A percentile compares a stretch with the other conserved stretches of the same genome.
These are phyloP conservation scores for Exophiala spinifera DNA, from an alignment of 2,329 filamentous ascomycete species.

Conservation along the genomic window DNA sequence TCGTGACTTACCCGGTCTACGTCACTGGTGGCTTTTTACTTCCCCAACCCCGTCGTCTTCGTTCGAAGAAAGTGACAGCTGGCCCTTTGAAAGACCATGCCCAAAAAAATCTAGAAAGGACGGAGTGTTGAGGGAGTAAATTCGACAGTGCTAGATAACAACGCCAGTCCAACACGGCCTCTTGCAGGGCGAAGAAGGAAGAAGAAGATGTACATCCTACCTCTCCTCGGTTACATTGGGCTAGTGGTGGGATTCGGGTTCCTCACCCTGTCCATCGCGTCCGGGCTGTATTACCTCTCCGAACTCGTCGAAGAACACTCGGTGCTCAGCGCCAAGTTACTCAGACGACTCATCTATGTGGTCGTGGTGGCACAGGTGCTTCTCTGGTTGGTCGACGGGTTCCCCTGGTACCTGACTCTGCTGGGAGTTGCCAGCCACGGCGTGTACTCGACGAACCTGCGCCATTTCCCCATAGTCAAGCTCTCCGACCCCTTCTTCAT, in stretches of 20 bases:
- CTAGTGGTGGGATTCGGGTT: conserved; percentile 87
- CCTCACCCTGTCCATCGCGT: conserved; percentile 93
- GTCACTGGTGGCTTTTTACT: neutral
- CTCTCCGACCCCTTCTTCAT: conserved; percentile 84
- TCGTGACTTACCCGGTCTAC: too few species aligned
- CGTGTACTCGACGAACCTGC: conserved; percentile 84
- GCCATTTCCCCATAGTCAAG: conserved; percentile 72
- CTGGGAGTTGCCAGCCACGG: conserved; percentile 78
- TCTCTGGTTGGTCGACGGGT: conserved; percentile 77
- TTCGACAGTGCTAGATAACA: neutral
- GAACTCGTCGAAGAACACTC: conserved; percentile 98
- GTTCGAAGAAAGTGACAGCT: conserved; percentile 2
- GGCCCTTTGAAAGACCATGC: neutral
- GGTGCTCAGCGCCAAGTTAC: conserved; percentile 81
- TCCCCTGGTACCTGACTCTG: conserved; percentile 70
- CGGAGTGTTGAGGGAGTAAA: too few species aligned
- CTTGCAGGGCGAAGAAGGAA: too few species aligned
- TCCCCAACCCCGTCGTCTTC: neutral
- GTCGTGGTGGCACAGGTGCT: conserved; percentile 72
- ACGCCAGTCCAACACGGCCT: too few species aligned
- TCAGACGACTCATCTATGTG: conserved; percentile 78
- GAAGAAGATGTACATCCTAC: conserved; percentile 85
- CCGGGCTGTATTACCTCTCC: conserved; percentile 96
- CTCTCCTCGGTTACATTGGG: conserved; percentile 84
- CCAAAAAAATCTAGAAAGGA: too few species aligned